Evolutionary conservation across 768 basidiomycete genomes (phyloP).

Genomic region (Butyriboletus loyo): DNA sequence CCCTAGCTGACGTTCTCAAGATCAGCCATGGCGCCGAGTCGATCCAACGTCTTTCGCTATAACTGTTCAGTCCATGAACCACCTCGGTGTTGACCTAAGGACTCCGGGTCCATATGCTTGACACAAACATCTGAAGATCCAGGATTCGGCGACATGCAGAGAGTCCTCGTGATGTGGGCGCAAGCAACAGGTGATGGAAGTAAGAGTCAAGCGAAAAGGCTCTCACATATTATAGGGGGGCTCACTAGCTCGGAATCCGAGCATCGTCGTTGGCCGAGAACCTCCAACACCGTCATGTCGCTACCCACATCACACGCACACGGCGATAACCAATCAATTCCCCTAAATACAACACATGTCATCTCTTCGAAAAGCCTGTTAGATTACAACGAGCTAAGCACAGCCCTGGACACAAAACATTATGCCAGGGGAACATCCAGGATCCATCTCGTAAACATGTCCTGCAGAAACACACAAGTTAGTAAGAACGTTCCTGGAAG

Average conservation of each 20-base stretch:
- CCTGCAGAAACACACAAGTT: conserved; percentile 34
- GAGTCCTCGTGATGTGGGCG: too few species aligned
- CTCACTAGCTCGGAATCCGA: neutral
- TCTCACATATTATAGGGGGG: neutral
- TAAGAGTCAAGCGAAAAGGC: too few species aligned
- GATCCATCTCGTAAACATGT: conserved; percentile 61
- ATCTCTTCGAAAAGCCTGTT: neutral
- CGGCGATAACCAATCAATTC: neutral
- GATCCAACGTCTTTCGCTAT: too few species aligned
- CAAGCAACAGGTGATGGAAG: too few species aligned
- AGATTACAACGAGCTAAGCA: neutral
- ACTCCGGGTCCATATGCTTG: too few species aligned
- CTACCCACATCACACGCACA: neutral
- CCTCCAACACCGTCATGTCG: neutral
- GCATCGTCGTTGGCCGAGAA: neutral
- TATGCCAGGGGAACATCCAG: conserved; percentile 45
- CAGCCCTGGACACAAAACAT: neutral
- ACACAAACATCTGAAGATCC: too few species aligned
- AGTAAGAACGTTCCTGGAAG: neutral
- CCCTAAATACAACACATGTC: neutral
- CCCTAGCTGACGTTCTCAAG: too few species aligned
- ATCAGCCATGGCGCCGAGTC: too few species aligned
- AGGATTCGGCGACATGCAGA: too few species aligned
- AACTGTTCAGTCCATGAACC: too few species aligned
- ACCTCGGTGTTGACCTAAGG: too few species aligned